Conservation (phyloP, 2,329 filamentous ascomycete species). For the Didymosphaeria variabile region DNA sequence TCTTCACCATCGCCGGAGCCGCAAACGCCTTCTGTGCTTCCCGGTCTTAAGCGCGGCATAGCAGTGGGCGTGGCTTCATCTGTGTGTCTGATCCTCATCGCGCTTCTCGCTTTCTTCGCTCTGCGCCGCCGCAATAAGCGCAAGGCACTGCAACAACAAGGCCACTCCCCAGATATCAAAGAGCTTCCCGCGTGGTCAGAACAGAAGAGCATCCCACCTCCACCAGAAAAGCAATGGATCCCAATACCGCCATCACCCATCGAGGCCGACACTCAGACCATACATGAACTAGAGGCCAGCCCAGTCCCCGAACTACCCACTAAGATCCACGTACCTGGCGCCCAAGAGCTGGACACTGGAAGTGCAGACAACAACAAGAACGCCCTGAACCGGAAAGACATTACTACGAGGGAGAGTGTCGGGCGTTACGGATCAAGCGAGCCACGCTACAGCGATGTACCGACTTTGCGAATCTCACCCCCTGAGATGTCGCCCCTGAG, state of each 20-base stretch:
- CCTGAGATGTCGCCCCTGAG: slow-evolving; percentile 4
- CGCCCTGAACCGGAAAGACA: neutral
- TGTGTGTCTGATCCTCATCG: slow-evolving; percentile 33
- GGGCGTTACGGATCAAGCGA: neutral
- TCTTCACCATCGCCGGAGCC: slow-evolving; percentile 3
- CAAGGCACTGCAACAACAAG: slow-evolving; percentile 17
- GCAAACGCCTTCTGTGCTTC: slow-evolving; percentile 23
- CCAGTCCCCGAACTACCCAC: slow-evolving; percentile 33
- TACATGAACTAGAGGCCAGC: slow-evolving; percentile 35
- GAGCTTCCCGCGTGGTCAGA: slow-evolving; percentile 21
- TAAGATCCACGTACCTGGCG: slow-evolving; percentile 15
- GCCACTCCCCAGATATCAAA: slow-evolving; percentile 8
- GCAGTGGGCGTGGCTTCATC: slow-evolving; percentile 39
- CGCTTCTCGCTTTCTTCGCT: slow-evolving; percentile 32
- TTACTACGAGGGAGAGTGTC: neutral
- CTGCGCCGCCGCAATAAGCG: slow-evolving; percentile 30
- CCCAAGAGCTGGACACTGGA: slow-evolving; percentile 28
- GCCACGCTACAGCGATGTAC: slow-evolving; percentile 9
- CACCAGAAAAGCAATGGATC: slow-evolving; percentile 13
- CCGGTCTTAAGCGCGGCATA: slow-evolving; percentile 42
- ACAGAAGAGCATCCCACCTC: slow-evolving; percentile 22
- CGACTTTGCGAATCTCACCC: slow-evolving; percentile 13
- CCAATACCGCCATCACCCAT: slow-evolving; percentile 21
- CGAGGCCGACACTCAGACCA: slow-evolving; percentile 31
- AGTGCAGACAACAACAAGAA: neutral